Evolutionary conservation across 192 early-diverging fungal species (phyloP), one percentile per base, ranked within the genome.

Genomic region (Podila verticillata): DNA sequence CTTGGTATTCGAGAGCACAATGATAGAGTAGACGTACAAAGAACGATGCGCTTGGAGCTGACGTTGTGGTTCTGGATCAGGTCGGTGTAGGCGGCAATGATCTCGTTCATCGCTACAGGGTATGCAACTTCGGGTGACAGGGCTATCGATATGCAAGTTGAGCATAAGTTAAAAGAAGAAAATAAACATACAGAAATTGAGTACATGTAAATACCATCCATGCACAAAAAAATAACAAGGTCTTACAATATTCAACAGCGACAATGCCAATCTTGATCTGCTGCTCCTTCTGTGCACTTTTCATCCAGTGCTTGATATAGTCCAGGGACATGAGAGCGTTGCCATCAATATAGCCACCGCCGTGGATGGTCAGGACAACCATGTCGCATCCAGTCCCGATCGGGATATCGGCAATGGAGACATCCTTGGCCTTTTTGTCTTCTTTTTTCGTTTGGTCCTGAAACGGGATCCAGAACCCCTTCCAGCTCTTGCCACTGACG

Each of bases 391-490:
- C 75, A 1, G n/a, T 49, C 7, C 70, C 75, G 6, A 72, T 30
- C 7, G 59, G 60, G 15, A 63, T 56, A 26, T 49, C 28, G 4
- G 26, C 57, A 17, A 48, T 61, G 61, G 13, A 12, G 17, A 8
- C 36, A 20, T 30, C 54, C 24, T 35, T 24, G 28, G 56, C 24
- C n/a, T 26, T 56, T n/a, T 34, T 58, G 54, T 28, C 48, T 0
- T 30, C 5, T 31, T 48, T n/a, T 7, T 12, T 24, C 0, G 56
- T 7, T 26, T 78, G 75, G 59, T 72, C 75, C 51, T 80, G 75
- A n/a, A 80, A 80, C 5, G 75, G 75, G 31, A 80, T 68, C 75
- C 75, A 80, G 28, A 57, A 63, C 9, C 75, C 75, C 15, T 65
- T 8, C 75, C 75, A 80, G 7, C 65, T 57, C 9, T 67, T 34